Evolutionary conservation across 2,329 filamentous ascomycete genomes (phyloP).

Genomic region (Tolypocladium capitatum): DNA sequence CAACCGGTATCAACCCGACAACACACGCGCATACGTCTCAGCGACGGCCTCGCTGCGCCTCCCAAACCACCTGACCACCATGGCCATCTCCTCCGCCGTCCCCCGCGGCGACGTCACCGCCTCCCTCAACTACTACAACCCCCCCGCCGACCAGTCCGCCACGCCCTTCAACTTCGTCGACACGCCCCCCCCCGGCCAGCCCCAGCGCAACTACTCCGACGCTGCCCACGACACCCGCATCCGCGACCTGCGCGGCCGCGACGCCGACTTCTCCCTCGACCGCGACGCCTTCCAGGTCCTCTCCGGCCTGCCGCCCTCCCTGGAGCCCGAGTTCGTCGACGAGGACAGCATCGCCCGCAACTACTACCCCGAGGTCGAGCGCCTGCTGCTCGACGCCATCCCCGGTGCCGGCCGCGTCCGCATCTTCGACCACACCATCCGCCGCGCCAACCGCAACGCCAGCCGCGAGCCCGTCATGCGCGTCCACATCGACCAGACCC

Average conservation of each 20-base stretch:
- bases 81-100: constrained; percentile 27
- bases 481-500: constrained; percentile 77
- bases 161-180: constrained; percentile 57
- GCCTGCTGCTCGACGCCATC: constrained; percentile 52
- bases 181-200: constrained; percentile 42
- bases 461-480: constrained; percentile 54
- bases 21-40: not conserved
- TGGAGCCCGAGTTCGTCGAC: constrained; percentile 43
- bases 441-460: constrained; percentile 46
- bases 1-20: not conserved
- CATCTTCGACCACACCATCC: constrained; percentile 81
- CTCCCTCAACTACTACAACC: constrained; percentile 50
- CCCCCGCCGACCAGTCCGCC: constrained; percentile 42
- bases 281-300: constrained; percentile 62
- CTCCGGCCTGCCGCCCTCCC: constrained; percentile 39
- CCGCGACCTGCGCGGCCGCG: constrained; percentile 60
- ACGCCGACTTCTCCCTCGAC: constrained; percentile 54
- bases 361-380: constrained; percentile 79
- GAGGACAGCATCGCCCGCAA: constrained; percentile 53
- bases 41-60: not conserved
- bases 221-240: constrained; percentile 41
- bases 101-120: constrained; percentile 49
- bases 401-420: constrained; percentile 53
- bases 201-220: constrained; percentile 51
- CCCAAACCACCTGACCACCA: constrained; percentile 6